These are phyloP conservation scores for Tarenaya hassleriana DNA, from an alignment of 345 rosid species.

Conservation along the genomic window DNA sequence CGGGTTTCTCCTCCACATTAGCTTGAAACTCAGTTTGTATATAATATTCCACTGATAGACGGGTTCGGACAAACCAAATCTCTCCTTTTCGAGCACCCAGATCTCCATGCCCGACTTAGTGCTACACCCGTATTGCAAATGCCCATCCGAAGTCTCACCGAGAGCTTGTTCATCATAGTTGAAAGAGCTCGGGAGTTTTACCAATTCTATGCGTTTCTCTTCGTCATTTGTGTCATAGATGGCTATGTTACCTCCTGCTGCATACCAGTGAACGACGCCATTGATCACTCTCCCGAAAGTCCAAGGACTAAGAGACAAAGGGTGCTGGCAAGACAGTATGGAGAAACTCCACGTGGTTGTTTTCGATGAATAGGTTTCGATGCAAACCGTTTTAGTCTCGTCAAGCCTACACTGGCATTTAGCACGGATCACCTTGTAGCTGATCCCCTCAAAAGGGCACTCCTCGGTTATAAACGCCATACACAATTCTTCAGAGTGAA, in stretches of 20 bases:
- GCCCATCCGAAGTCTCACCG: slow-evolving; percentile 52
- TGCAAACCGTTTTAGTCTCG: slow-evolving; percentile 29
- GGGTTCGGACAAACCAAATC: slow-evolving; percentile 5
- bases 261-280: slow-evolving; percentile 49
- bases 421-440: slow-evolving; percentile 51
- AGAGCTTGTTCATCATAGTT: slow-evolving; percentile 49
- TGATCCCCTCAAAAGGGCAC: slow-evolving; percentile 28
- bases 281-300: slow-evolving; percentile 38
- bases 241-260: slow-evolving; percentile 40
- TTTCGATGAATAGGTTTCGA: slow-evolving; percentile 49
- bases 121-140: slow-evolving; percentile 54
- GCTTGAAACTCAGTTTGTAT: slow-evolving; percentile 39
- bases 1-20: slow-evolving; percentile 47
- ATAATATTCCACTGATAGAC: slow-evolving; percentile 34
- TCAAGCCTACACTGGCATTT: slow-evolving; percentile 41
- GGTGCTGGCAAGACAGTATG: slow-evolving; percentile 37
- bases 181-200: slow-evolving; percentile 42
- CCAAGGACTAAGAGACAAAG: slow-evolving; percentile 47
- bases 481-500: slow-evolving; percentile 44
- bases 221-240: slow-evolving; percentile 38
- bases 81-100: slow-evolving; percentile 45
- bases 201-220: slow-evolving; percentile 30
- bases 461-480: slow-evolving; percentile 55
- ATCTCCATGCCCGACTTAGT: slow-evolving; percentile 39
- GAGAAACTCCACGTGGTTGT: slow-evolving; percentile 51